Evolutionary conservation across 495 filamentous ascomycete genomes (phyloP).

Genomic region (Darksidea phi): DNA sequence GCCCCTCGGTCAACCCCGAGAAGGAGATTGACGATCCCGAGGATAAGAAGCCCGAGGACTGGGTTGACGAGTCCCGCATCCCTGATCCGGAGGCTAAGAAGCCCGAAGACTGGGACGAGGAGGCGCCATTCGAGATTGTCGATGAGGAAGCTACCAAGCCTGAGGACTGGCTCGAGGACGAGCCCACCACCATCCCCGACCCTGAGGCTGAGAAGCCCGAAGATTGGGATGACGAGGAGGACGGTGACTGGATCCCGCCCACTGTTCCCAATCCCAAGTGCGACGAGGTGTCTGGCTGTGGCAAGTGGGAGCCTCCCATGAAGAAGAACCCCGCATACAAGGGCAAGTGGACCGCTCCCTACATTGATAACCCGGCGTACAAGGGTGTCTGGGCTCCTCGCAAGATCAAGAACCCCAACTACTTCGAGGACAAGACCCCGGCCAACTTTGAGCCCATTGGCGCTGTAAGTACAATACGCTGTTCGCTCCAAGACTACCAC

Average conservation of each 20-base stretch:
- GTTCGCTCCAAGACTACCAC: conserved; percentile 9
- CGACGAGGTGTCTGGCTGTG: conserved; percentile 88
- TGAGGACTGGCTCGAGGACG: conserved; percentile 94
- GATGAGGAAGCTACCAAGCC: conserved; percentile 91
- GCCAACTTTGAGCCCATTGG: conserved; percentile 98
- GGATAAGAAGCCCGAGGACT: conserved; percentile 91
- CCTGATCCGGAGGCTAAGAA: conserved; percentile 91
- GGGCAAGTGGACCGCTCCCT: conserved; percentile 94
- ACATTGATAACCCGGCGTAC: conserved; percentile 98
- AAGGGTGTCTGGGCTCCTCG: conserved; percentile 92
- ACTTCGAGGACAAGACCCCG: conserved; percentile 96
- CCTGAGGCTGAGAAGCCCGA: conserved; percentile 98
- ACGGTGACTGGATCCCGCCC: conserved; percentile 97
- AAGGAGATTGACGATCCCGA: conserved; percentile 97
- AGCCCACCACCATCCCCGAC: conserved; percentile 82
- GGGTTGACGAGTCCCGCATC: conserved; percentile 91
- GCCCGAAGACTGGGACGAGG: conserved; percentile 99
- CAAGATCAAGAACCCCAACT: conserved; percentile 96
- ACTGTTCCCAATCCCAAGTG: conserved; percentile 95
- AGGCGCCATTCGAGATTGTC: conserved; percentile 90
- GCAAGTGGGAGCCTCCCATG: conserved; percentile 86
- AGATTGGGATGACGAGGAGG: conserved; percentile 99
- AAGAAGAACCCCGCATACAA: conserved; percentile 97
- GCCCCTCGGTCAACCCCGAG: conserved; percentile 85
- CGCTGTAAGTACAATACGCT: conserved; percentile 63